Base-by-base conservation (phyloP, 164 flowering plant genomes). In the Litsea cubeba region DNA sequence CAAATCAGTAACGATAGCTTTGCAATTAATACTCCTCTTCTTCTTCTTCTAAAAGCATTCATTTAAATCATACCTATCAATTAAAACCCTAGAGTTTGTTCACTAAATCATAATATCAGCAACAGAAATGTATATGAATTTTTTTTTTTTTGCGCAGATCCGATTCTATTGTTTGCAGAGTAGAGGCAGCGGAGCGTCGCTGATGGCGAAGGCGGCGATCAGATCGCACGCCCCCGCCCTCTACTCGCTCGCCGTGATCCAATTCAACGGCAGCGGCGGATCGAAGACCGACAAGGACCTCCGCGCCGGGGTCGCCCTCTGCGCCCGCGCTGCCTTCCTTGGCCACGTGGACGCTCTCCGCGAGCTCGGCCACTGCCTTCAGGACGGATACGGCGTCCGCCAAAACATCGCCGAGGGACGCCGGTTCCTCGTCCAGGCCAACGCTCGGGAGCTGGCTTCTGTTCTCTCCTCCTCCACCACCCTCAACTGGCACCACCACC, bases 181-280 rank as follows among this genome's bases (percentile, higher is more conserved):
- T 78, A 78, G 93, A 81, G 85, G 82, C 4, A 87, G 84, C 74
- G 96, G 96, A 1, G 89, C 89, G 2, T 87, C 96, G 10, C 78
- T 93, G 22, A 88, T 93, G 91, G 98, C 96, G 0, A 88, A 68
- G 18, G 71, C 71, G 12, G 71, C 71, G 17, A 68, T 68, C 15
- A 81, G 72, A 24, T 84, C 89, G 0, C 94, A 91, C 88, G 85
- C 95, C 67, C 80, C 84, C 72, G 85, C 97, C 1, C 83, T 94
- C 1, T 92, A 91, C 81, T 87, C 98, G 6, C 83, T 94, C 14
- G 91, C 98, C 23, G 90, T 94, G 46, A 88, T 94, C 66, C 98
- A 90, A 76, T 94, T 94, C 85, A 94, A 93, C 85, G 96, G 98
- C 60, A 90, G 97, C 77, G 93, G 96, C 10, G 90, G 88, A 60